phyloP scores from a whole-genome alignment of 345 rosid genomes.

The Euphorbia peplus region DNA sequence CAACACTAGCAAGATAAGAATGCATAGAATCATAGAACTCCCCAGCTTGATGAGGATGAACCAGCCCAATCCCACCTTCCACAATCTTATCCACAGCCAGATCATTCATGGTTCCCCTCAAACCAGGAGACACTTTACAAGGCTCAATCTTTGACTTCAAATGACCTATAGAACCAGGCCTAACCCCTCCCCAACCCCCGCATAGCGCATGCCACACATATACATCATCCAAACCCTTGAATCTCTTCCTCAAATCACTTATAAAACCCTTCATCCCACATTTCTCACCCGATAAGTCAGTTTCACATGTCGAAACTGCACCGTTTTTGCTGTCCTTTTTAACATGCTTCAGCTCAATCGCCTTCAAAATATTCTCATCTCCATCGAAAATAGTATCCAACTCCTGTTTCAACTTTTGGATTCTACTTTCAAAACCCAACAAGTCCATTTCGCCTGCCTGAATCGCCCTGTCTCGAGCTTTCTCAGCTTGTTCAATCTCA shows the following conservation, averaged over 20 bases:
- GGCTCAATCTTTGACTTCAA: constrained; percentile 45
- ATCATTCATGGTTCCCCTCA: constrained; percentile 61
- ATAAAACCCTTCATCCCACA: constrained; percentile 61
- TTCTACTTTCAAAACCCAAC: constrained; percentile 32
- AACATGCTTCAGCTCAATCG: too few species aligned
- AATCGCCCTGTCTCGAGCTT: constrained; percentile 42
- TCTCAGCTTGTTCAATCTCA: constrained; percentile 59
- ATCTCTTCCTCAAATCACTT: constrained; percentile 56
- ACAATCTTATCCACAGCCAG: constrained; percentile 70
- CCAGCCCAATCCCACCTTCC: constrained; percentile 80
- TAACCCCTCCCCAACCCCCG: constrained; percentile 92
- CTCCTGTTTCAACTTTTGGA: constrained; percentile 42
- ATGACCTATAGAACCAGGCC: constrained; percentile 48
- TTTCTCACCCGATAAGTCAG: constrained; percentile 8
- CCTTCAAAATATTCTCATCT: constrained; percentile 20
- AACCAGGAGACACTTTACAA: constrained; percentile 51
- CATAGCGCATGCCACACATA: constrained; percentile 86
- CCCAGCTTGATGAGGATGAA: constrained; percentile 60
- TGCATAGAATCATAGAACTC: constrained; percentile 78
- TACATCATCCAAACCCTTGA: constrained; percentile 63
- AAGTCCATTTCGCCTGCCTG: constrained; percentile 38
- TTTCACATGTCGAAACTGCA: too few species aligned
- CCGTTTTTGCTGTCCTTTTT: too few species aligned
- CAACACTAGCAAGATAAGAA: constrained; percentile 61
- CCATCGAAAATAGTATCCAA: constrained; percentile 41